Evolutionary conservation across 2,329 filamentous ascomycete species (phyloP).

Genomic region (Phialophora expanda): DNA sequence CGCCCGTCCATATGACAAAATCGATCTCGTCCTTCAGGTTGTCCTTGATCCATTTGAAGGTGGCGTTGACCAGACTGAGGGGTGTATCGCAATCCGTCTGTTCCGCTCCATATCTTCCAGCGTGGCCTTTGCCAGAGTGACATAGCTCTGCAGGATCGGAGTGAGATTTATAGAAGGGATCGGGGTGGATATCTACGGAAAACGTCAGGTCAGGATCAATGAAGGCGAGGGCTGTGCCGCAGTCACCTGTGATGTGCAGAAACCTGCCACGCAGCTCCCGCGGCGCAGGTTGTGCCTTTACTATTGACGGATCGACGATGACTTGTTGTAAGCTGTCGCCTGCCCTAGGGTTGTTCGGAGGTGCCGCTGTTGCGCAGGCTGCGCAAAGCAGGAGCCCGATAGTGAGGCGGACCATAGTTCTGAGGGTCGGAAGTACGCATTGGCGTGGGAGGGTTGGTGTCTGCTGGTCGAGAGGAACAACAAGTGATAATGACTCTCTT

Average conservation of each 20-base stretch:
- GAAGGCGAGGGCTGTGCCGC: neutral
- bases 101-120: slow-evolving; percentile 83
- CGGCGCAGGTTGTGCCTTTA: slow-evolving; percentile 18
- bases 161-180: slow-evolving; percentile 81
- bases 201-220: slow-evolving; percentile 26
- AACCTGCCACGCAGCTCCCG: slow-evolving; percentile 71
- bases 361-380: slow-evolving; percentile 34
- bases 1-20: slow-evolving; percentile 92
- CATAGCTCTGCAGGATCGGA: slow-evolving; percentile 72
- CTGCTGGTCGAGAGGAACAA: neutral
- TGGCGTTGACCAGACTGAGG: slow-evolving; percentile 78
- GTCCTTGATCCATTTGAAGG: slow-evolving; percentile 83
- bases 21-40: slow-evolving; percentile 80
- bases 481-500: neutral
- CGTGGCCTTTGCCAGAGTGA: slow-evolving; percentile 70
- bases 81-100: slow-evolving; percentile 89
- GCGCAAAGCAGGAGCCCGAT: slow-evolving; percentile 36
- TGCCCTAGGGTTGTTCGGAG: slow-evolving; percentile 20
- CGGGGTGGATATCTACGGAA: slow-evolving; percentile 83
- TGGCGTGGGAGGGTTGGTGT: neutral
- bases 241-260: slow-evolving; percentile 81
- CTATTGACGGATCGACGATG: slow-evolving; percentile 10
- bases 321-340: slow-evolving; percentile 19
- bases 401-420: slow-evolving; percentile 35
- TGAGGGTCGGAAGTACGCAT: neutral